Percentiles rank a stretch among this genome's conserved stretches.
These are phyloP conservation scores for Metschnikowia amazonensis DNA, from an alignment of 805 yeast species.

Conservation along the genomic window DNA sequence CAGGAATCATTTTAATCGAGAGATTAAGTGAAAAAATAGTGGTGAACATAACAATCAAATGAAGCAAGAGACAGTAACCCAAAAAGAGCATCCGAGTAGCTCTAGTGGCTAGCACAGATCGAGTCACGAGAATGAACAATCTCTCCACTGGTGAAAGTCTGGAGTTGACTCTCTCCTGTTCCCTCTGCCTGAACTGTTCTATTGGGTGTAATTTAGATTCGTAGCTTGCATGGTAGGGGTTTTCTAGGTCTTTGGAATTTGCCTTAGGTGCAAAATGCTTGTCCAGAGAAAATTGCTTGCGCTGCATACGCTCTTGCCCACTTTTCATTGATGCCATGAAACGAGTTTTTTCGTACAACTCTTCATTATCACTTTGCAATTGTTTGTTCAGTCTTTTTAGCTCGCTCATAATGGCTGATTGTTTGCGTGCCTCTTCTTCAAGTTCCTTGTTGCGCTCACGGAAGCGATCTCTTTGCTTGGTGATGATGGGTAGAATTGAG, in stretches of 20 bases:
- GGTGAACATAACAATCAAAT: slow-evolving; percentile 64
- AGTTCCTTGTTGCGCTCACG: slow-evolving; percentile 77
- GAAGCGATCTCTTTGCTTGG: slow-evolving; percentile 93
- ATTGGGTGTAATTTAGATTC: slow-evolving; percentile 81
- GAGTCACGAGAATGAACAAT: slow-evolving; percentile 65
- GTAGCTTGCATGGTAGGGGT: slow-evolving; percentile 56
- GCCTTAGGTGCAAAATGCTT: slow-evolving; percentile 25
- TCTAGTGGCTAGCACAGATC: slow-evolving; percentile 71
- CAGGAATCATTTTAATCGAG: slow-evolving; percentile 45
- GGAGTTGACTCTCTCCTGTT: slow-evolving; percentile 69
- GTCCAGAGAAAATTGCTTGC: slow-evolving; percentile 13
- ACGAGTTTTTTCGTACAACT: slow-evolving; percentile 73
- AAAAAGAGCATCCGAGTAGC: slow-evolving; percentile 69
- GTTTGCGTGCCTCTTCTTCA: slow-evolving; percentile 73
- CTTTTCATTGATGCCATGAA: slow-evolving; percentile 53
- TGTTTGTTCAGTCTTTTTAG: slow-evolving; percentile 60
- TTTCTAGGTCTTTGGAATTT: slow-evolving; percentile 47
- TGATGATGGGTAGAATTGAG: slow-evolving; percentile 75
- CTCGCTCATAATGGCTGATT: slow-evolving; percentile 49
- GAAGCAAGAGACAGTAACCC: slow-evolving; percentile 70
- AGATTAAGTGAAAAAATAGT: slow-evolving; percentile 52
- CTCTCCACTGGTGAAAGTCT: slow-evolving; percentile 75
- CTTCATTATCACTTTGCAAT: slow-evolving; percentile 70
- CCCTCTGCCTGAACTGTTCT: slow-evolving; percentile 74
- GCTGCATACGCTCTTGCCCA: slow-evolving; percentile 8